Evolutionary conservation across 2,329 filamentous ascomycete species (phyloP).

Genomic region (Aspergillus eucalypticola): DNA sequence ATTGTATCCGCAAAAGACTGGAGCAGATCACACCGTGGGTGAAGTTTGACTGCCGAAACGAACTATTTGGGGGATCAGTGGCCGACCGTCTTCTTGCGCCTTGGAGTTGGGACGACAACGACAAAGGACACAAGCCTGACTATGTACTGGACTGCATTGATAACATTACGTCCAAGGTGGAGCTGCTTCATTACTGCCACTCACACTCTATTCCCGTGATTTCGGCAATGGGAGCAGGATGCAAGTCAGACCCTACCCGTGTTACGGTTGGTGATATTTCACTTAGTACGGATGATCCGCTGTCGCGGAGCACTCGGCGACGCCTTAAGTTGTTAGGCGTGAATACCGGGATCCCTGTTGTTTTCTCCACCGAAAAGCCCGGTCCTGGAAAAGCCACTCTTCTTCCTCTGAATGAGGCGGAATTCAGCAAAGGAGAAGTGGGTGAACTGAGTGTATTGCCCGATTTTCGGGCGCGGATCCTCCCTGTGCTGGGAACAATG

Average conservation of each 20-base stretch:
- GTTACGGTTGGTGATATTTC: slow-evolving; percentile 92
- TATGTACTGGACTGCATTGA: slow-evolving; percentile 98
- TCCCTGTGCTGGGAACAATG: slow-evolving; percentile 95
- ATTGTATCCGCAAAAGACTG: slow-evolving; percentile 75
- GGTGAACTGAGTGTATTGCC: slow-evolving; percentile 84
- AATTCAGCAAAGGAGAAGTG: slow-evolving; percentile 82
- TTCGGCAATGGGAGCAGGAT: slow-evolving; percentile 93
- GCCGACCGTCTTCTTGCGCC: slow-evolving; percentile 68
- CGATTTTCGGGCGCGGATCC: slow-evolving; percentile 90
- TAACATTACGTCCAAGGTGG: slow-evolving; percentile 96
- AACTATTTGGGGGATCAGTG: slow-evolving; percentile 72
- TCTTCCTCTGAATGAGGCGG: slow-evolving; percentile 81
- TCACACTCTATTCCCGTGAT: slow-evolving; percentile 77
- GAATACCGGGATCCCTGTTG: slow-evolving; percentile 80
- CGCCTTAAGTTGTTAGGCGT: slow-evolving; percentile 76
- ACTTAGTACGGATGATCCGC: slow-evolving; percentile 78
- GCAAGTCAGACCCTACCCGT: slow-evolving; percentile 81
- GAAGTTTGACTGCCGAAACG: slow-evolving; percentile 79
- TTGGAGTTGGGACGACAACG: slow-evolving; percentile 57
- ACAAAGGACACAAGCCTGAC: slow-evolving; percentile 61
- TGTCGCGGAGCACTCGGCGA: slow-evolving; percentile 81
- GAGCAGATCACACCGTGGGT: slow-evolving; percentile 91
- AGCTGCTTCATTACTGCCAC: slow-evolving; percentile 83
- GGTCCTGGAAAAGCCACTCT: slow-evolving; percentile 89
- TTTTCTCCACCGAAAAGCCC: slow-evolving; percentile 88